Base-by-base conservation (phyloP, 139 green algal species). In the Axilococcus clingmanii region DNA sequence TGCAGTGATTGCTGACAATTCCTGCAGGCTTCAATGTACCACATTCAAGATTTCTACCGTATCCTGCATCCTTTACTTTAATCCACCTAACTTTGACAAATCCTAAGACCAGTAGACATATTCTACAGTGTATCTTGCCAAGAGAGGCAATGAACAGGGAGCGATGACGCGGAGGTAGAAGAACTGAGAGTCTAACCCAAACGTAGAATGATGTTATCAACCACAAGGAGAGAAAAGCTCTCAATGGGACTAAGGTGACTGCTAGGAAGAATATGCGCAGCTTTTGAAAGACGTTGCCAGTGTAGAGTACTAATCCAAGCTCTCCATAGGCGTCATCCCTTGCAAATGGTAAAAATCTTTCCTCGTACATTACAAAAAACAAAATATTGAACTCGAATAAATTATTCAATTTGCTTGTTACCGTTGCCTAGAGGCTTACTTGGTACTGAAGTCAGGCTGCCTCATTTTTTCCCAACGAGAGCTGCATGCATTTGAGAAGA, bases 1-100 rank as follows among this genome's bases (percentile, higher is more conserved):
- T 70, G 33, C 72, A 52, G 63, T 92, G 86, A 60, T 94, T 94
- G 36, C 67, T 82, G 4, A 95, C 75, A 19, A 93, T 76, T 16
- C 48, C 72, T 36, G 7, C 48, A 54, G 20, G 19, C 41, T 4
- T 63, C 40, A 23, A 40, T 25, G 33, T 30, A 57, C 14, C 51
- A n/a, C 32, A 35, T 35, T 16, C 29, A 22, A 23, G 55, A 2
- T n/a, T 44, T 32, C n/a, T 30, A 1, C 2, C 43, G 48, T 4
- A 24, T 41, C n/a, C 25, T 24, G 52, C 42, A 6, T 25, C n/a
- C 19, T 32, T 61, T 16, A 81, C 42, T 4, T 44, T 32, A 31
- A 73, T 40, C 66, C 78, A 85, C 7, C 59, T 52, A 8, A 88
- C 68, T 11, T 31, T 55, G 33, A 74, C 55, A 52, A 94, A 91